These are phyloP conservation scores for Colletotrichum eremochloae DNA, from an alignment of 2,329 filamentous ascomycete species.

Conservation along the genomic window DNA sequence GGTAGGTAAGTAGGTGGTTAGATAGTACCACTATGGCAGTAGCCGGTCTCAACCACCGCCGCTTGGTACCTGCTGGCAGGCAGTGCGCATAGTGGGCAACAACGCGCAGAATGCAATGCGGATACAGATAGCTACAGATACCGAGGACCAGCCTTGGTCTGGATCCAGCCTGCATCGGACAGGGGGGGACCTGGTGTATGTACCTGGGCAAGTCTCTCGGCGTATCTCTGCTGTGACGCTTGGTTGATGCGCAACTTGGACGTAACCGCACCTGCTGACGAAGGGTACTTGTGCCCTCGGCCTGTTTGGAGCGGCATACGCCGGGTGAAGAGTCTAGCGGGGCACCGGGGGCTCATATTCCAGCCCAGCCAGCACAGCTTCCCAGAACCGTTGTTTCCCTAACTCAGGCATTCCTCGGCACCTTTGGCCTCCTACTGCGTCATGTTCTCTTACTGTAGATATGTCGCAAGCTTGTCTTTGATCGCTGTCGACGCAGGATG, in stretches of 20 bases:
- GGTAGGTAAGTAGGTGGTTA: neutral
- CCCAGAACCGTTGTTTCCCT: neutral
- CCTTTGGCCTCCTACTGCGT: neutral
- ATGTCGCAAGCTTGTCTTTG: conserved; percentile 4
- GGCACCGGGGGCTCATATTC: neutral
- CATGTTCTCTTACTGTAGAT: conserved; percentile 4
- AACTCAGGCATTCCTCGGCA: conserved; percentile 16
- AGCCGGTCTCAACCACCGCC: neutral
- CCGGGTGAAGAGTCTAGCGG: neutral
- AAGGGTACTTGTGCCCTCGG: neutral
- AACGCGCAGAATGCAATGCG: conserved; percentile 28
- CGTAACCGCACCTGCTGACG: conserved; percentile 5
- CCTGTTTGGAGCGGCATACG: neutral
- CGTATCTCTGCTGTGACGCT: conserved; percentile 12
- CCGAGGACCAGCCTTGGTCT: conserved; percentile 37
- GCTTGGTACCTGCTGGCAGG: conserved; percentile 20
- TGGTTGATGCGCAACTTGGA: conserved; percentile 11
- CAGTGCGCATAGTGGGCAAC: conserved; percentile 21
- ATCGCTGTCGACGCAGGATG: conserved; percentile 7
- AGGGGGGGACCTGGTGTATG: conserved; percentile 17
- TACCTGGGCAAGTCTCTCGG: conserved; percentile 12
- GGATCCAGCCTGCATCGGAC: conserved; percentile 25
- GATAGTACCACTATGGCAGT: neutral
- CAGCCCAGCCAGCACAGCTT: conserved; percentile 19
- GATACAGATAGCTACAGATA: conserved; percentile 28